phyloP scores from a whole-genome alignment of 2,329 filamentous ascomycete species.

The Penicillium sp. region DNA sequence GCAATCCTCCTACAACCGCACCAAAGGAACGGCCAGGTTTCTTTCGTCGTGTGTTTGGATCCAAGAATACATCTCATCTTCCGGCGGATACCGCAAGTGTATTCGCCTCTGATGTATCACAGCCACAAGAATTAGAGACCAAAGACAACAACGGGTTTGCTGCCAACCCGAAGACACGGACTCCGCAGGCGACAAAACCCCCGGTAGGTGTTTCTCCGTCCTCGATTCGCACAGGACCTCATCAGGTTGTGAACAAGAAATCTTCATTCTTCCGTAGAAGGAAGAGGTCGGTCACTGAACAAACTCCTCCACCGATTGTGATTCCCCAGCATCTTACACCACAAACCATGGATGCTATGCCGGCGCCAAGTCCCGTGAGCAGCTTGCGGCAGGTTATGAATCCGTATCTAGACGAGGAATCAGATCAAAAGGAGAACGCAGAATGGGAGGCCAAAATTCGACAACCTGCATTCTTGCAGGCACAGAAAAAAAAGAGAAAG shows the following conservation, averaged over 20 bases:
- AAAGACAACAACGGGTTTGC: constrained; percentile 22
- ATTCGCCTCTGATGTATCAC: constrained; percentile 21
- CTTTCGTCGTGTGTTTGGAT: constrained; percentile 87
- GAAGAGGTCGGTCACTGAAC: constrained; percentile 81
- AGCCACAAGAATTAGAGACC: constrained; percentile 25
- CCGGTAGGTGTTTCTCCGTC: constrained; percentile 19
- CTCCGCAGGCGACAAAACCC: constrained; percentile 28
- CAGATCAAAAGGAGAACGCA: constrained; percentile 24
- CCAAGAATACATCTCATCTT: constrained; percentile 51
- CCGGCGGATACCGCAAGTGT: constrained; percentile 18
- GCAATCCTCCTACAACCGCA: neutral
- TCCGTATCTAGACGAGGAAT: constrained; percentile 61
- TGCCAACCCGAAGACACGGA: constrained; percentile 25
- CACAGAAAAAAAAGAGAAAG: constrained; percentile 26
- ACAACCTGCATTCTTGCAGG: constrained; percentile 16
- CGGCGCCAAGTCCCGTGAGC: constrained; percentile 62
- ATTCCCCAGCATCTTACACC: constrained; percentile 46
- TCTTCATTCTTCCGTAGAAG: constrained; percentile 91
- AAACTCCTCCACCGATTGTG: constrained; percentile 56
- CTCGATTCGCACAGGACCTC: constrained; percentile 33
- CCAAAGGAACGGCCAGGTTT: constrained; percentile 78
- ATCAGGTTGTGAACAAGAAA: constrained; percentile 74
- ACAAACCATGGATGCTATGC: constrained; percentile 28
- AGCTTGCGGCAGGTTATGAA: constrained; percentile 84
- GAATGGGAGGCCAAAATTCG: constrained; percentile 22